phyloP scores from a whole-genome alignment of 2,329 filamentous ascomycete genomes.

The Fusarium nanum region DNA sequence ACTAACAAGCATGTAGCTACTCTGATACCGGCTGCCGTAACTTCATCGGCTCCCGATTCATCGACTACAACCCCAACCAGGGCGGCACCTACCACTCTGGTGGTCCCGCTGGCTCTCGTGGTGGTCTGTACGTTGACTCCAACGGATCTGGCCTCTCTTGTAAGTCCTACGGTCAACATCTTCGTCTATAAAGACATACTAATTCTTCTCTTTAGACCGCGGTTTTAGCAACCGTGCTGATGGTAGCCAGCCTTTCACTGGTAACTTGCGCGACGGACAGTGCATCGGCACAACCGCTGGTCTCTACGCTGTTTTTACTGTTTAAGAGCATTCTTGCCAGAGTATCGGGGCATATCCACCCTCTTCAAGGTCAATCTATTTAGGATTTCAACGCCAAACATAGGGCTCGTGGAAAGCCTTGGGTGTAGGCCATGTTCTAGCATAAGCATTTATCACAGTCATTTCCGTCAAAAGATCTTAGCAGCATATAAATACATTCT shows the following conservation, averaged over 20 bases:
- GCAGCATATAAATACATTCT: neutral
- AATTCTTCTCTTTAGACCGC: neutral
- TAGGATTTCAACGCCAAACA: neutral
- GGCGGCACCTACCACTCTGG: constrained; percentile 7
- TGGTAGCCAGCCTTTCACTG: constrained; percentile 1
- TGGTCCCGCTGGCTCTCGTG: neutral
- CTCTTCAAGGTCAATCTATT: neutral
- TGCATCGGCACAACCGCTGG: constrained; percentile 3
- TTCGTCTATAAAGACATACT: neutral
- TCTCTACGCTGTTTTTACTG: constrained; percentile 7
- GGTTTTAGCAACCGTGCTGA: constrained; percentile 1
- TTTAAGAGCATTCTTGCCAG: neutral
- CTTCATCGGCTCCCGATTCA: constrained; percentile 12
- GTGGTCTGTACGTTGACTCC: constrained; percentile 9
- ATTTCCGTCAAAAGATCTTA: neutral
- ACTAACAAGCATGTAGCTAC: neutral
- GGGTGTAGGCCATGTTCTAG: neutral
- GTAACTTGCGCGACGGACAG: constrained; percentile 2
- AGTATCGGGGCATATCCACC: neutral
- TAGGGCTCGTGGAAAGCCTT: neutral
- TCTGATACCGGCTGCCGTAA: constrained; percentile 10
- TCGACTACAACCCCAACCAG: constrained; percentile 3
- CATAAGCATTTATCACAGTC: neutral
- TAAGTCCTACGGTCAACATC: neutral
- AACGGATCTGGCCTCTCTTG: neutral